Percentiles rank a stretch among this genome's conserved stretches.
These are phyloP conservation scores for Zarea fungicola DNA, from an alignment of 2,329 filamentous ascomycete species.

Conservation along the genomic window DNA sequence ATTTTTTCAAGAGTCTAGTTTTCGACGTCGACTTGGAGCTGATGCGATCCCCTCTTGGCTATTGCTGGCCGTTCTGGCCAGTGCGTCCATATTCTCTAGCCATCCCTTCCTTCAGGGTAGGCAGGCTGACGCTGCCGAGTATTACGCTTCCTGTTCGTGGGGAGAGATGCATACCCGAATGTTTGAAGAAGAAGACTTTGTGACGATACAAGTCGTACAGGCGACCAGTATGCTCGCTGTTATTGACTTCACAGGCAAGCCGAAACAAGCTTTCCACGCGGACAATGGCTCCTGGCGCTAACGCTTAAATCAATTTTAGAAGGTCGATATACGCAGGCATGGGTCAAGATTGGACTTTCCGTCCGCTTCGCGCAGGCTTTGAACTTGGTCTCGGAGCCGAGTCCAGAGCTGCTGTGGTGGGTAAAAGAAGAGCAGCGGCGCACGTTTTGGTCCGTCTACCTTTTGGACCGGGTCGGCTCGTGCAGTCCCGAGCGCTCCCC, in stretches of 20 bases:
- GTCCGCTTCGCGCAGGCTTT: not conserved
- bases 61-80: not conserved
- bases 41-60: not conserved
- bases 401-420: not conserved
- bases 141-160: not conserved
- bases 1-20: not conserved
- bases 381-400: not conserved
- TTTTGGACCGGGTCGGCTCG: slow-evolving; percentile 2
- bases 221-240: not conserved
- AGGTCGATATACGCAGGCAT: not conserved
- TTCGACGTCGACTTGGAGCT: not conserved
- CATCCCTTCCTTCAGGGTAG: not conserved
- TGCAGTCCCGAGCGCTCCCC: slow-evolving; percentile 3
- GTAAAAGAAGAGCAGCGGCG: slow-evolving; percentile 3
- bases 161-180: not conserved
- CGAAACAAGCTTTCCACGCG: not conserved
- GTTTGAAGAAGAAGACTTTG: slow-evolving; percentile 60
- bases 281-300: no score
- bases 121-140: not conserved
- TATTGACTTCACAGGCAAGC: not conserved
- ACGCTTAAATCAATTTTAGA: not conserved
- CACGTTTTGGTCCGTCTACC: slow-evolving; percentile 7
- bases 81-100: not conserved
- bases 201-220: slow-evolving; percentile 65
- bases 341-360: not conserved